phyloP scores from a whole-genome alignment of 2,329 filamentous ascomycete species.

The Conoideocrella luteorostrata region DNA sequence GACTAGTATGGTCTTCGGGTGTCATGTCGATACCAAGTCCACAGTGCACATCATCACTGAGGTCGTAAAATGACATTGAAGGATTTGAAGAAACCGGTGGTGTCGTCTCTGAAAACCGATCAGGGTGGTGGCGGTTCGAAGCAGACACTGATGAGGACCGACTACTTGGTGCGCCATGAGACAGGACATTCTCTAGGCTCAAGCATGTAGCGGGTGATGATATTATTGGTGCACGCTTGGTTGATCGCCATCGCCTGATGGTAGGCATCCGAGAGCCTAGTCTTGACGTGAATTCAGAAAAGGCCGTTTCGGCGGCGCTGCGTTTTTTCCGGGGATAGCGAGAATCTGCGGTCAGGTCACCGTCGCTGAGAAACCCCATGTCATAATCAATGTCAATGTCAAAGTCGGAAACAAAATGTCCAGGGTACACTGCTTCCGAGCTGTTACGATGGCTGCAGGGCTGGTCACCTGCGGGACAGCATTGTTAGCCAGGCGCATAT shows the following conservation, averaged over 20 bases:
- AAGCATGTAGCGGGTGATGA: slow-evolving; percentile 71
- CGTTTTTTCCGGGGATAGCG: slow-evolving; percentile 47
- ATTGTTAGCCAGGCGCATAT: slow-evolving; percentile 13
- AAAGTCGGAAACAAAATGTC: slow-evolving; percentile 33
- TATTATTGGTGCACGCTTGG: slow-evolving; percentile 37
- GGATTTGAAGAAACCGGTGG: slow-evolving; percentile 54
- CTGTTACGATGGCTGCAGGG: slow-evolving; percentile 51
- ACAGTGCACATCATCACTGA: slow-evolving; percentile 41
- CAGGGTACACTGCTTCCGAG: slow-evolving; percentile 31
- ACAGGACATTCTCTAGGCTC: slow-evolving; percentile 71
- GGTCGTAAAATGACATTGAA: slow-evolving; percentile 54
- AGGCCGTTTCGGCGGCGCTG: slow-evolving; percentile 49
- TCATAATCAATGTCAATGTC: slow-evolving; percentile 60
- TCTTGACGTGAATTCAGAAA: slow-evolving; percentile 57
- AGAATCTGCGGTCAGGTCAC: slow-evolving; percentile 44
- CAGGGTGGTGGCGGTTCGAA: slow-evolving; percentile 40
- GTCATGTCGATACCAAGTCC: slow-evolving; percentile 19
- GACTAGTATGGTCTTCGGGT: slow-evolving; percentile 37
- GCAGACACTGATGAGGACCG: slow-evolving; percentile 72
- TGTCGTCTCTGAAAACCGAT: slow-evolving; percentile 46
- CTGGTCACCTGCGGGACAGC: slow-evolving; percentile 46
- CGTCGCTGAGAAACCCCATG: slow-evolving; percentile 59
- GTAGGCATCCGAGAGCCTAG: slow-evolving; percentile 56
- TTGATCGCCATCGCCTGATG: slow-evolving; percentile 44
- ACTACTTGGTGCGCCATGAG: slow-evolving; percentile 65